phyloP scores from a whole-genome alignment of 1,284 basidiomycete genomes.

The Ganoderma resinaceum region DNA sequence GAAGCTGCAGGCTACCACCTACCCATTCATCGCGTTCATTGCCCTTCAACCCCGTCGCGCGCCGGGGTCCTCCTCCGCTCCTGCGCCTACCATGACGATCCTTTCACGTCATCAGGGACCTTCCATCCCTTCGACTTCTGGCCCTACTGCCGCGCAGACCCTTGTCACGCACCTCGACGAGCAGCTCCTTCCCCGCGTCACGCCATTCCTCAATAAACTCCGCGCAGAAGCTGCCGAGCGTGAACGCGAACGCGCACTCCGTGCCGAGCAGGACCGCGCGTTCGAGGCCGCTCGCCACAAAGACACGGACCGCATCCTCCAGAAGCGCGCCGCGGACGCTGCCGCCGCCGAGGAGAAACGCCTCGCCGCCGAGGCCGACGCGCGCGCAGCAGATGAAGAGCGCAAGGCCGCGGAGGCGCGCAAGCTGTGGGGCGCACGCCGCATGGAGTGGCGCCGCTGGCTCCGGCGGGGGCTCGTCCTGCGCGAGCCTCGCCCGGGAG shows the following conservation, averaged over 20 bases:
- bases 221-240: constrained; percentile 61
- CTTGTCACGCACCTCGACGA: constrained; percentile 72
- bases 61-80: constrained; percentile 48
- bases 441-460: constrained; percentile 61
- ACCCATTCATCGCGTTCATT: constrained; percentile 91
- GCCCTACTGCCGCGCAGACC: constrained; percentile 66
- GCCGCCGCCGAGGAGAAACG: constrained; percentile 40
- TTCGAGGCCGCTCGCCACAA: constrained; percentile 69
- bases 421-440: constrained; percentile 40
- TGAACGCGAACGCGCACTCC: constrained; percentile 64
- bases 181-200: constrained; percentile 81
- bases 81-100: constrained; percentile 70
- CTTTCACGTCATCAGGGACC: constrained; percentile 86
- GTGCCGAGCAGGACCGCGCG: constrained; percentile 86
- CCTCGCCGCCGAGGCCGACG: constrained; percentile 41
- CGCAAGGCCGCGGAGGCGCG: constrained; percentile 42
- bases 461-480: constrained; percentile 48
- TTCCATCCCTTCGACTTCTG: constrained; percentile 50
- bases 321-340: constrained; percentile 54
- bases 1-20: constrained; percentile 89
- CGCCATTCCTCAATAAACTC: constrained; percentile 74
- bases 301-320: constrained; percentile 76
- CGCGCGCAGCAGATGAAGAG: constrained; percentile 38
- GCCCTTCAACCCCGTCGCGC: constrained; percentile 80
- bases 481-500: constrained; percentile 43